A percentile compares a stretch with the other conserved stretches of the same genome.
phyloP scores from a whole-genome alignment of 345 rosid genomes.

The Rhodamnia rubescens region DNA sequence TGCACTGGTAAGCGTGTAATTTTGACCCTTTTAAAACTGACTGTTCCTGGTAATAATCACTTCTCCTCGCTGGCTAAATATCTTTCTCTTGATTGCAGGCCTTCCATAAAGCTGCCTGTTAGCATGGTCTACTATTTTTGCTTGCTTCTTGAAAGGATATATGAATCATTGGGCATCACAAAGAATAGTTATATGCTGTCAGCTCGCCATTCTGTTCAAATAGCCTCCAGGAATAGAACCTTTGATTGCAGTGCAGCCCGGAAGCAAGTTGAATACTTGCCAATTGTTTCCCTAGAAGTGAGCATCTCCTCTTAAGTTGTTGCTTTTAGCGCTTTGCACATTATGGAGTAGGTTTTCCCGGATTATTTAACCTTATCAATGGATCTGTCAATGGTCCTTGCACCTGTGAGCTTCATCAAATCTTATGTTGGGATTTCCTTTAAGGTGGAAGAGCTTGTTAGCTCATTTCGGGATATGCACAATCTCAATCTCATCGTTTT shows the following conservation, averaged over 20 bases:
- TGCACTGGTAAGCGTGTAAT: background rate
- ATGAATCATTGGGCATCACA: slow-evolving; percentile 30
- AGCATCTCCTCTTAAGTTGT: slow-evolving; percentile 5
- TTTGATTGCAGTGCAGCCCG: slow-evolving; percentile 72
- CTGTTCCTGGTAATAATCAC: background rate
- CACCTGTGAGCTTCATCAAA: background rate
- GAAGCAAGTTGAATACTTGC: slow-evolving; percentile 63
- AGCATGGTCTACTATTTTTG: slow-evolving; percentile 26
- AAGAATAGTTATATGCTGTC: slow-evolving; percentile 26
- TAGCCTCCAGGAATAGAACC: slow-evolving; percentile 68
- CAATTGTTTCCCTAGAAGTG: slow-evolving; percentile 59
- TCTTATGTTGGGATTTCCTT: background rate
- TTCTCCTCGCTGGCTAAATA: background rate
- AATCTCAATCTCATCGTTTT: background rate
- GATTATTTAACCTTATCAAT: background rate
- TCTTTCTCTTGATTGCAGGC: slow-evolving; percentile 39
- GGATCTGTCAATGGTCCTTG: background rate
- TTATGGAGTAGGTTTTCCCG: background rate
- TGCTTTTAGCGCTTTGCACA: background rate
- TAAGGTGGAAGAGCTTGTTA: background rate
- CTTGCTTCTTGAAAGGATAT: slow-evolving; percentile 36
- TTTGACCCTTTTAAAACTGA: background rate
- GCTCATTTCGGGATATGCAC: background rate
- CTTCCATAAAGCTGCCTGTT: slow-evolving; percentile 59
- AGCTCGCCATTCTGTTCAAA: slow-evolving; percentile 34